A percentile compares a stretch with the other conserved stretches of the same genome.
These are phyloP conservation scores for Earliella scabrosa DNA, from an alignment of 1,284 basidiomycete species.

Conservation along the genomic window DNA sequence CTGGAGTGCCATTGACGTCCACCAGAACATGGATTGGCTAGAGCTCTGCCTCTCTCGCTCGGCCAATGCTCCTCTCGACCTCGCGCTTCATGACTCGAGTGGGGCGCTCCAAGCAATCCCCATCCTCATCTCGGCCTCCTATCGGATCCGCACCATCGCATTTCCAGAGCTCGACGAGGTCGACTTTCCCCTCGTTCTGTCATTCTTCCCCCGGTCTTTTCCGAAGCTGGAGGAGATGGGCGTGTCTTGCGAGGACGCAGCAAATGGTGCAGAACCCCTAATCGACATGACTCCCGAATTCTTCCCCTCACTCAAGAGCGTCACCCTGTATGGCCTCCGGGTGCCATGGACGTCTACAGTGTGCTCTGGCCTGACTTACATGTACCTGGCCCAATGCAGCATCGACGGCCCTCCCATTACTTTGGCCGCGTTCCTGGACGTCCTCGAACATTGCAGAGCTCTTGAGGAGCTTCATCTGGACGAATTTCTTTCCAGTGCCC, in stretches of 20 bases:
- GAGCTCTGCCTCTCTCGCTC: not conserved
- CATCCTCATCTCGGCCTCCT: not conserved
- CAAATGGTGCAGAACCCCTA: too few relatives aligned
- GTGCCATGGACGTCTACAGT: too few relatives aligned
- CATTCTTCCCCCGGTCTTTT: not conserved
- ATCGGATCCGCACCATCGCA: not conserved
- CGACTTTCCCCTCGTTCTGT: not conserved
- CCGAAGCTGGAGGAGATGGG: not conserved
- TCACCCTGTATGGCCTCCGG: too few relatives aligned
- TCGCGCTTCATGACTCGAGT: not conserved
- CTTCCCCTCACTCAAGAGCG: too few relatives aligned
- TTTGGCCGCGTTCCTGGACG: not conserved
- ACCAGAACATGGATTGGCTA: not conserved
- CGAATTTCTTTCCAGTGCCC: not conserved
- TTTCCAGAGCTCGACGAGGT: not conserved
- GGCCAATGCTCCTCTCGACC: not conserved
- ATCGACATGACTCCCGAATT: too few relatives aligned
- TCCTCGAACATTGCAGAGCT: not conserved
- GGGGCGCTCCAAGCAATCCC: not conserved
- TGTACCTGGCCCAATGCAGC: not conserved
- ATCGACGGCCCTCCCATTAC: not conserved
- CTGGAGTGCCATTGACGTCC: not conserved
- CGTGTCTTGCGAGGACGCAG: too few relatives aligned
- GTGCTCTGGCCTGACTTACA: too few relatives aligned
- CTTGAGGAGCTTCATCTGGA: not conserved